Evolutionary conservation across 441 rosid species (phyloP), one percentile per base, ranked within the genome.

Genomic region (Croton laevigatus): DNA sequence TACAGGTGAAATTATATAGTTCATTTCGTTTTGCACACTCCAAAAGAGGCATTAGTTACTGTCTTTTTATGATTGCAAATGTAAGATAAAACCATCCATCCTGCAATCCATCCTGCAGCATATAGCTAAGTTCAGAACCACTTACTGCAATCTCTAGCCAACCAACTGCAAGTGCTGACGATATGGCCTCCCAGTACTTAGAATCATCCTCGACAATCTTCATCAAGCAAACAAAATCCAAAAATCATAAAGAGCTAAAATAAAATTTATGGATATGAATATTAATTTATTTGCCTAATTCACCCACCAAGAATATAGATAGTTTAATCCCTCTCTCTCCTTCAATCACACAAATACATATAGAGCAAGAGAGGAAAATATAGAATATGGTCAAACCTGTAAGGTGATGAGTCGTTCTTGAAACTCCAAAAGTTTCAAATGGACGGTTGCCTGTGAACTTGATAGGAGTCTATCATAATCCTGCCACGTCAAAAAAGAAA

Each of bases 121-220:
- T n/a, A n/a, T n/a, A 66, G 12, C 0, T n/a, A 57, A 59, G 36
- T 54, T 55, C 37, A 17, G 34, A 37, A 69, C 59, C 34, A 78
- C 92, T 61, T 69, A 95, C 96, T 85, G 86, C 97, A 62, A 88
- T 92, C 76, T 92, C 94, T 61, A 89, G 84, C 98, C 98, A 95
- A 70, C 99, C 99, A 81, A 92, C 88, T 59, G 97, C 91, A 42
- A 92, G 73, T 44, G 89, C 92, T 44, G 97, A 91, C 58, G 89
- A 77, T 80, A 90, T 81, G 62, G 87, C 90, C 78, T 85, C 93
- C 99, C 99, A 95, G 72, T 88, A 95, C 78, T 76, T 85, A 48
- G 90, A 83, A 79, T 88, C 83, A 76, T 93, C 92, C 84, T 93
- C 97, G 67, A 89, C n/a, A 4, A 32, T 42, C 99, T 95, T 81